Evolutionary conservation across 179 eudicot genomes (phyloP).

Genomic region (Silene coronaria): DNA sequence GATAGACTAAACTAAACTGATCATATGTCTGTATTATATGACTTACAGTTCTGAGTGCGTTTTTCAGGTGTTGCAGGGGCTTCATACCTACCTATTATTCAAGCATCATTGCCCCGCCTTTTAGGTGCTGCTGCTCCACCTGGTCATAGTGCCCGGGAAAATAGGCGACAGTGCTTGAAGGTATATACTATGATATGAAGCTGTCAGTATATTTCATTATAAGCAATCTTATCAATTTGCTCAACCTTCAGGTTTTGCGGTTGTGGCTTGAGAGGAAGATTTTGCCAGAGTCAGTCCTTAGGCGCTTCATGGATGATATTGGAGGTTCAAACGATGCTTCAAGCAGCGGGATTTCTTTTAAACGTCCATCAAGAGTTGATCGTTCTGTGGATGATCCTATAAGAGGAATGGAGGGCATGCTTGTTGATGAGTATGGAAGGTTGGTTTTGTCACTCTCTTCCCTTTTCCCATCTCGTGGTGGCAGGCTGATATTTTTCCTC

Average conservation of each 20-base stretch:
- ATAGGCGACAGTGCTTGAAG: constrained; percentile 92
- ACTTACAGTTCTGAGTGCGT: constrained; percentile 1
- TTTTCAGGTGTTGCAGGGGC: constrained; percentile 84
- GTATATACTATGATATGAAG: constrained; percentile 31
- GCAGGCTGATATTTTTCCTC: background rate
- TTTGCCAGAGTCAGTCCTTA: constrained; percentile 77
- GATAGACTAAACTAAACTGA: background rate
- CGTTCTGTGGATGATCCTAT: constrained; percentile 94
- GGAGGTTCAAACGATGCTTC: constrained; percentile 61
- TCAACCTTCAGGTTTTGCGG: constrained; percentile 56
- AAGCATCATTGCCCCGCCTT: constrained; percentile 81
- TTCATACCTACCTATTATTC: constrained; percentile 74
- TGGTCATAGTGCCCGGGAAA: constrained; percentile 73
- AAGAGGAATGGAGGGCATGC: constrained; percentile 97
- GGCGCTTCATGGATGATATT: constrained; percentile 67
- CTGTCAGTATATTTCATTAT: constrained; percentile 6
- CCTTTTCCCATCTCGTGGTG: background rate
- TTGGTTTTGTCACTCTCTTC: constrained; percentile 19
- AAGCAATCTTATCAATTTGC: constrained; percentile 8
- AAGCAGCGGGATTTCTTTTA: constrained; percentile 50
- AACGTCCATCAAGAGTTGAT: constrained; percentile 81
- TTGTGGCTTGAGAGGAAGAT: constrained; percentile 97
- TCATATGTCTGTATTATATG: background rate
- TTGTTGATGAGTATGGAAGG: constrained; percentile 99
- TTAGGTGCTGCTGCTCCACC: constrained; percentile 92